Evolutionary conservation across 495 filamentous ascomycete genomes (phyloP), one percentile per base, ranked within the genome.

Genomic region (Cenococcum geophilum): DNA sequence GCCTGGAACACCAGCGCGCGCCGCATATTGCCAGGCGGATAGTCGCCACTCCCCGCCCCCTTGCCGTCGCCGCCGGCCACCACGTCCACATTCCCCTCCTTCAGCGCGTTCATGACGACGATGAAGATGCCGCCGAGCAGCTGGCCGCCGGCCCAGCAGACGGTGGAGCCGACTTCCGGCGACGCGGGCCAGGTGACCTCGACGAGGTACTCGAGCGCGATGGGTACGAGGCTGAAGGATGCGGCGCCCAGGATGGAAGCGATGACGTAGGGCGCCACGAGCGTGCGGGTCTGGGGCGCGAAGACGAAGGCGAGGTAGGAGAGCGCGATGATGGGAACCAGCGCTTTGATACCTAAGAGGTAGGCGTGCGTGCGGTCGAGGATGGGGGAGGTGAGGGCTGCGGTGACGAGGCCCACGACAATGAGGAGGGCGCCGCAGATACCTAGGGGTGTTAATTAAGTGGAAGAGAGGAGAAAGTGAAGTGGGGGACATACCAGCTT

Each of bases 381-480:
- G 60, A 97, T 78, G 8, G 93, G 93, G 0, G 83, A 86, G 2
- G 83, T 76, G 60, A 96, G 75, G 12, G 91, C 93, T 1, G 91
- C 77, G 27, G 80, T 63, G 37, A 96, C 76, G 9, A 98, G 83
- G 21, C 93, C 93, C 58, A 92, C 85, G 52, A 96, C 76, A 70
- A 98, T 97, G n/a, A 97, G 80, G 25, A 95, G 71, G 0, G 88
- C 93, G 62, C 93, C 93, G 12, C 87, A 88, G 72, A 97, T 89
- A 54, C 93, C 27, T 32, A 6, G 27, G 27, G 6, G 6, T 32
- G 27, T 32, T 32, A 32, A 6, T 32, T 32, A 6, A 32, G 27
- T 32, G 27, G 27, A 6, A 6, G 27, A 6, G 27, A 32, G 27
- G 27, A 6, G 27, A 6, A 32, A 32, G 27, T 6, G 27, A 32